phyloP scores from a whole-genome alignment of 2,329 filamentous ascomycete species.

The Calonectria pauciramosa region DNA sequence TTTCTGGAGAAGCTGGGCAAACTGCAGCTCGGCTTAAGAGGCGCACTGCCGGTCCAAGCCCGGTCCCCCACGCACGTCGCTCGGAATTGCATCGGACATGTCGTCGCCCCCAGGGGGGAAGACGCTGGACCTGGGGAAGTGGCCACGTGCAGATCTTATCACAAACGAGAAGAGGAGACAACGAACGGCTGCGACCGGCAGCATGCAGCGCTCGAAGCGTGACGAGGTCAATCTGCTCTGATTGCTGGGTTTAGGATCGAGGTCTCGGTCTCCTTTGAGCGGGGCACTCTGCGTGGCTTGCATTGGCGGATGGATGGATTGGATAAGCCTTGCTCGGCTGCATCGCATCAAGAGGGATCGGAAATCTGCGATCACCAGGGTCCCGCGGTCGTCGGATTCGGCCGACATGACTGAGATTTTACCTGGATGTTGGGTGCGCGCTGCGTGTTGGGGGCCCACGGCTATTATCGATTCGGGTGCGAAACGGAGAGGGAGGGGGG shows the following conservation, averaged over 20 bases:
- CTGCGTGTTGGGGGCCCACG: not conserved
- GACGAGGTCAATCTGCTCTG: slow-evolving; percentile 16
- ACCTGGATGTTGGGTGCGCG: not conserved
- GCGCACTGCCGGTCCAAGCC: slow-evolving; percentile 11
- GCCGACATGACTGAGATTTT: slow-evolving; percentile 16
- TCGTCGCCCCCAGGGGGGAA: not conserved
- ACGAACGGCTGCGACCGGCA: slow-evolving; percentile 33
- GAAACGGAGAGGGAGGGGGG: not conserved
- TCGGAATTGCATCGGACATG: slow-evolving; percentile 22
- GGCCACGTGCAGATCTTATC: slow-evolving; percentile 34
- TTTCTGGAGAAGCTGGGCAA: not conserved
- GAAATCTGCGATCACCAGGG: slow-evolving; percentile 30
- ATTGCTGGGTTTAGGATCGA: slow-evolving; percentile 16
- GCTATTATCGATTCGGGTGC: slow-evolving; percentile 1
- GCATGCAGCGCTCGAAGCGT: slow-evolving; percentile 29
- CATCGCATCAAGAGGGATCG: slow-evolving; percentile 25
- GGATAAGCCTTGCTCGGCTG: slow-evolving; percentile 16
- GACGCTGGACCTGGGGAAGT: slow-evolving; percentile 7
- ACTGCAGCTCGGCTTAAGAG: not conserved
- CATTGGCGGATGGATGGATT: slow-evolving; percentile 34
- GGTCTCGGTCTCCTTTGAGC: slow-evolving; percentile 8
- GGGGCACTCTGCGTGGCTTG: slow-evolving; percentile 39
- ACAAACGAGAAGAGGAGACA: slow-evolving; percentile 25
- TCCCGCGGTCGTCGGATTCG: slow-evolving; percentile 23
- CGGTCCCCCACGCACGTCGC: slow-evolving; percentile 10